A percentile compares a stretch with the other conserved stretches of the same genome.
These are phyloP conservation scores for Candida gigantensis DNA, from an alignment of 1,139 yeast species.

Conservation along the genomic window DNA sequence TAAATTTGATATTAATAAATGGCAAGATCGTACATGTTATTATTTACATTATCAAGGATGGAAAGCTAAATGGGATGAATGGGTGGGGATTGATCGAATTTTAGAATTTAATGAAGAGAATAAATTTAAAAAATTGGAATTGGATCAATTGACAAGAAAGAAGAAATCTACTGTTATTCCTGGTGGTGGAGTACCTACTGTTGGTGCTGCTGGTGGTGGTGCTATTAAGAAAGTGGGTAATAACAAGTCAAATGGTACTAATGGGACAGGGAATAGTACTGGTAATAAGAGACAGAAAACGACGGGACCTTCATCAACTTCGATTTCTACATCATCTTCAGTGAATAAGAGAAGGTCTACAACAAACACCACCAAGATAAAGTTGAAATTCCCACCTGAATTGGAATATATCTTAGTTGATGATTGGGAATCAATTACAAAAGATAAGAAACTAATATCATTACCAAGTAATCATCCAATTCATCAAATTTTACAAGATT, in stretches of 20 bases:
- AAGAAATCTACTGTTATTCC: conserved; percentile 15
- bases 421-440: conserved; percentile 92
- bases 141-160: conserved; percentile 44
- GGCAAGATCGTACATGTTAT: conserved; percentile 31
- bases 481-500: conserved; percentile 48
- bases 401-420: conserved; percentile 76
- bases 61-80: conserved; percentile 96
- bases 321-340: background rate
- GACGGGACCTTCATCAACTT: background rate
- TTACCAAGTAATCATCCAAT: conserved; percentile 61
- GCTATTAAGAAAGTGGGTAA: background rate
- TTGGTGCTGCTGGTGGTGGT: no score
- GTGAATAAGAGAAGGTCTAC: conserved; percentile 4
- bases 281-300: background rate
- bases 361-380: conserved; percentile 11
- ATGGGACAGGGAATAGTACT: background rate
- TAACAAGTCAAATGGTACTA: background rate
- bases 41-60: conserved; percentile 92
- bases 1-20: conserved; percentile 13
- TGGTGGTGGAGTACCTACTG: no score
- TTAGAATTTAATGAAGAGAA: conserved; percentile 72
- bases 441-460: conserved; percentile 66
- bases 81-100: conserved; percentile 77
- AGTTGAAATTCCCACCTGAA: conserved; percentile 42
- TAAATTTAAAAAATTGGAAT: conserved; percentile 63